A percentile compares a stretch with the other conserved stretches of the same genome.
Evolutionary conservation across 306 rosid genomes (phyloP).

Genomic region (Cicer pinnatifidum): DNA sequence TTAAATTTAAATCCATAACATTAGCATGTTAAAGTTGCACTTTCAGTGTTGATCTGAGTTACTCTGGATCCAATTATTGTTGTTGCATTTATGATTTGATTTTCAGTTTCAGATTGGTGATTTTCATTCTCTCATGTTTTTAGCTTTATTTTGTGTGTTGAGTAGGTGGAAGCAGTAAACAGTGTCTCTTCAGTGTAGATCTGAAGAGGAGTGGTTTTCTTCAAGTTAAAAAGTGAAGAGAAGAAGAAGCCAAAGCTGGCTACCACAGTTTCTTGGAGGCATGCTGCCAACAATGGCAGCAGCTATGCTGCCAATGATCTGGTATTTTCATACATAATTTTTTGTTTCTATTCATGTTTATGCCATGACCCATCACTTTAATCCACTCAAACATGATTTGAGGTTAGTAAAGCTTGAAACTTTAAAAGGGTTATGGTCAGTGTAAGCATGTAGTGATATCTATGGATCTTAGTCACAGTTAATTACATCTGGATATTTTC

Average conservation of each 20-base stretch:
- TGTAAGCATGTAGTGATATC: neutral
- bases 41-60: slow-evolving; percentile 5
- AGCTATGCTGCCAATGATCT: slow-evolving; percentile 72
- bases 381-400: neutral
- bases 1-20: neutral
- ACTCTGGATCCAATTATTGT: slow-evolving; percentile 10
- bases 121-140: slow-evolving; percentile 33
- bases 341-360: slow-evolving; percentile 15
- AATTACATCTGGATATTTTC: slow-evolving; percentile 17
- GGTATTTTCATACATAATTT: slow-evolving; percentile 51
- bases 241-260: slow-evolving; percentile 68
- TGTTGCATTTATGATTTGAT: slow-evolving; percentile 18
- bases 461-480: slow-evolving; percentile 35
- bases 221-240: slow-evolving; percentile 25
- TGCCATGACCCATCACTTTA: slow-evolving; percentile 17
- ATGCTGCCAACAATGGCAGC: slow-evolving; percentile 83
- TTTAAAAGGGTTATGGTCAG: slow-evolving; percentile 8
- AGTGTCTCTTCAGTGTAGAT: slow-evolving; percentile 60
- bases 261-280: slow-evolving; percentile 78
- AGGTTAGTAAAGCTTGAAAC: neutral
- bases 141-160: slow-evolving; percentile 20
- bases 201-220: slow-evolving; percentile 52
- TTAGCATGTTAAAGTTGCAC: neutral
- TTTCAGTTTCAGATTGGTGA: slow-evolving; percentile 26
- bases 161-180: slow-evolving; percentile 65